Conservation (phyloP, 208 protist genomes). For the Angomonas ambiguus region DNA sequence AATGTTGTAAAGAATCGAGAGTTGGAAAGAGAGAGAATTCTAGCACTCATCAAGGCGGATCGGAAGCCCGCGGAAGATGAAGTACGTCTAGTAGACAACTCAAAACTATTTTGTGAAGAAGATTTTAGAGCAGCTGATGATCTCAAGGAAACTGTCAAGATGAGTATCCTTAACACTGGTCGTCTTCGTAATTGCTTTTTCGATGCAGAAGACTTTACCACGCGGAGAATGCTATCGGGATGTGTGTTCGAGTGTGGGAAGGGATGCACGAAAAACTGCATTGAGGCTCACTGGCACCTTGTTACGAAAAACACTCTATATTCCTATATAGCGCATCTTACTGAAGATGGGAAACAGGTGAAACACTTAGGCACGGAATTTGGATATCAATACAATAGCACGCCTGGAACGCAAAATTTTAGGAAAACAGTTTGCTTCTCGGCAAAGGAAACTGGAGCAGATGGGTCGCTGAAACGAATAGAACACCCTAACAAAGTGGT, state of each 20-base stretch:
- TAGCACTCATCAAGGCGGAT: not conserved
- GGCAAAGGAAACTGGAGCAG: constrained; percentile 42
- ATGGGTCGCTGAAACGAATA: constrained; percentile 36
- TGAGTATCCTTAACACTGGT: constrained; percentile 67
- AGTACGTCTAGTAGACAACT: not conserved
- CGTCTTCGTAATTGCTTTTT: constrained; percentile 78
- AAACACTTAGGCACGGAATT: constrained; percentile 71
- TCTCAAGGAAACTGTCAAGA: constrained; percentile 34
- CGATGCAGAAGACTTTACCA: constrained; percentile 53
- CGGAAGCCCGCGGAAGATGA: not conserved
- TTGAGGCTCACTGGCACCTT: constrained; percentile 87
- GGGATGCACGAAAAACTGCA: constrained; percentile 44
- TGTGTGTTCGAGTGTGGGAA: constrained; percentile 72
- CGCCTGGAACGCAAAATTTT: constrained; percentile 71
- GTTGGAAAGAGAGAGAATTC: constrained; percentile 1
- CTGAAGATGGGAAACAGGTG: constrained; percentile 42
- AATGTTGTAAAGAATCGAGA: not conserved
- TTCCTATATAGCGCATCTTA: constrained; percentile 67
- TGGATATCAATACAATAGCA: constrained; percentile 86
- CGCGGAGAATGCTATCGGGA: constrained; percentile 63
- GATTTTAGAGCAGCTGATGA: constrained; percentile 42
- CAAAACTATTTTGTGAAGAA: constrained; percentile 19
- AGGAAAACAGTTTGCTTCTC: constrained; percentile 68
- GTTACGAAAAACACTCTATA: constrained; percentile 66
- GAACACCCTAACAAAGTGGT: constrained; percentile 53